A percentile compares a stretch with the other conserved stretches of the same genome.
These are phyloP conservation scores for Cercospora sp. DNA, from an alignment of 2,329 filamentous ascomycete genomes.

Conservation along the genomic window DNA sequence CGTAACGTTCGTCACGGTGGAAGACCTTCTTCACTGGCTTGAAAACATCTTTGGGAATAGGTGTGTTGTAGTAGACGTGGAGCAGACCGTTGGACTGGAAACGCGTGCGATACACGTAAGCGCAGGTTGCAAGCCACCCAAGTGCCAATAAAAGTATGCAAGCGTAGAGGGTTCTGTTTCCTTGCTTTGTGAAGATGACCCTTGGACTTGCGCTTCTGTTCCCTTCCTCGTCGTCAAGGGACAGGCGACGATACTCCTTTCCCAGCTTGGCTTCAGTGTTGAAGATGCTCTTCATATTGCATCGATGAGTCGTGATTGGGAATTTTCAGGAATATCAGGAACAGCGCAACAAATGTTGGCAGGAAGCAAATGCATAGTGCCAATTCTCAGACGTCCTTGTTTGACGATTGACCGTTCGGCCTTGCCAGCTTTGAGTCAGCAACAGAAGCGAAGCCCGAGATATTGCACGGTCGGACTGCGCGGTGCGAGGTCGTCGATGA, in stretches of 20 bases:
- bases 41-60: constrained; percentile 3
- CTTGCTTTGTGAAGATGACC: neutral
- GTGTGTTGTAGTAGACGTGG: constrained; percentile 5
- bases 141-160: neutral
- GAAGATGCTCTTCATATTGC: neutral
- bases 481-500: neutral
- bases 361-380: neutral
- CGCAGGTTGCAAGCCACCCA: neutral
- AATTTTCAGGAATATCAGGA: neutral
- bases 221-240: neutral
- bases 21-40: neutral
- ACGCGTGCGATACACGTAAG: neutral
- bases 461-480: neutral
- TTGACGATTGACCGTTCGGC: neutral
- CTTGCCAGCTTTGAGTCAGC: neutral
- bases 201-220: neutral
- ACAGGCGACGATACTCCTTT: neutral
- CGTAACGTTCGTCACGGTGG: neutral
- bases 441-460: neutral
- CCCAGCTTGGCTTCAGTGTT: neutral
- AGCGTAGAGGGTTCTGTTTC: neutral
- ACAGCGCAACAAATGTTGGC: neutral
- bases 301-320: neutral
- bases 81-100: neutral
- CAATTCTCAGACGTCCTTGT: neutral